These are phyloP conservation scores for Strobilomyces dryophilus DNA, from an alignment of 768 basidiomycete genomes.

Conservation along the genomic window DNA sequence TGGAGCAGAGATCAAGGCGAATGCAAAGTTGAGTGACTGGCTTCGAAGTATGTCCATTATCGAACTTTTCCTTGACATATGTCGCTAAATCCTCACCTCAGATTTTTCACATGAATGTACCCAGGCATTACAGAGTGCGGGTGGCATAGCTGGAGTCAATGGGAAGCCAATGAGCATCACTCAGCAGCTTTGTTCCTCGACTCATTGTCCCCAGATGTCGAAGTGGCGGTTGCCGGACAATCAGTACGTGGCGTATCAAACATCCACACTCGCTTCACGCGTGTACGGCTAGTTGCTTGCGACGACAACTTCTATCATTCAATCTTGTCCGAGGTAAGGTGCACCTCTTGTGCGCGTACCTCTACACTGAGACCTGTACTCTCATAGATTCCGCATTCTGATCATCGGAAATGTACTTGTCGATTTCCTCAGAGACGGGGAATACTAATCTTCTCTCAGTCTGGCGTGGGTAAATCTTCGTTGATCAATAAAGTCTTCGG, in stretches of 20 bases:
- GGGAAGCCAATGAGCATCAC: too few relatives aligned
- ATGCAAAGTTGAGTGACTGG: background rate
- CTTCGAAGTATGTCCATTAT: background rate
- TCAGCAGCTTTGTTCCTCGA: too few relatives aligned
- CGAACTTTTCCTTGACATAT: too few relatives aligned
- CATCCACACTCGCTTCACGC: background rate
- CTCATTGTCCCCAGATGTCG: background rate
- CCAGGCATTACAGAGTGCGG: too few relatives aligned
- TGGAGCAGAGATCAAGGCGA: background rate
- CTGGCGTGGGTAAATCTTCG: too few relatives aligned
- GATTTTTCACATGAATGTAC: too few relatives aligned
- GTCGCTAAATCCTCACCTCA: too few relatives aligned
- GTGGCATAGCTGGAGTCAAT: too few relatives aligned
- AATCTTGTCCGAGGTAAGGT: slow-evolving; percentile 11
- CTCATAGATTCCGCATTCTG: slow-evolving; percentile 12
- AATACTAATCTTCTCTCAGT: background rate
- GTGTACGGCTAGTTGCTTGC: slow-evolving; percentile 2
- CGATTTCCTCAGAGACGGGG: background rate
- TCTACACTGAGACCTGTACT: background rate
- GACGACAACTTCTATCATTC: slow-evolving; percentile 6
- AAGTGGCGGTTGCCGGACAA: slow-evolving; percentile 4
- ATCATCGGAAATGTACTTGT: slow-evolving; percentile 13
- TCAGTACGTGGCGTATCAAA: background rate
- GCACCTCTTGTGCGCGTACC: background rate
- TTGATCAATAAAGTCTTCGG: slow-evolving; percentile 2